Base-by-base conservation (phyloP, 345 rosid genomes). In the Arabidopsis suecica region DNA sequence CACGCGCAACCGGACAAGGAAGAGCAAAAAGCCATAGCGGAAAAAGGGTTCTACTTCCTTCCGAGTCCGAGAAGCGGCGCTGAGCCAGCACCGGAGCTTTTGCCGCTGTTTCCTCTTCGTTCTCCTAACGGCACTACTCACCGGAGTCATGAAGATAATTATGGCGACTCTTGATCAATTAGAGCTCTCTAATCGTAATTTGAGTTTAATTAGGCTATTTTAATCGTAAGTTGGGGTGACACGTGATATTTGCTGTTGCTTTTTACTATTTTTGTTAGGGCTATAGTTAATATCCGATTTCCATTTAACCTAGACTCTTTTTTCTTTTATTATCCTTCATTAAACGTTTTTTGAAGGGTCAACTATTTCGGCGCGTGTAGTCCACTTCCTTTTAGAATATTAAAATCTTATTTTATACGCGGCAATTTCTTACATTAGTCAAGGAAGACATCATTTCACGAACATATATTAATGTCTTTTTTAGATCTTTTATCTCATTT, bases 61-160 rank as follows among this genome's bases (percentile, higher is more conserved):
- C 87, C 88, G 5, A 87, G 90, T 72, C 89, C 93, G 13, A 83
- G 80, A 61, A 81, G 80, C 70, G 73, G 88, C 40, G 82, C 68
- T 9, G 83, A 81, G 74, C 79, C 85, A 23, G 84, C 85, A 57
- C 92, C 95, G 2, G 90, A 87, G 84, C 75, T 93, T 71, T 61
- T 93, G 75, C 86, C 93, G 14, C 69, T 93, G 67, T 93, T 93
- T 75, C 98, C 98, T 42, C 78, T 93, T 65, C 62, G 61, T 60
- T 90, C 98, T 72, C 94, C 94, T 7, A 76, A 51, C 40, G 56
- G 69, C 57, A 75, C 68, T 59, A 78, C 12, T 50, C 68, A 65
- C 54, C 71, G 63, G 10, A 40, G 6, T 36, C 32, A 28, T 28
- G 23, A 44, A 38, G 49, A 71, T 7, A 18, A 65, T 50, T 38